Percentiles rank a stretch among this genome's conserved stretches.
These are phyloP conservation scores for Globisporangium solare DNA, from an alignment of 352 stramenopile genomes.

Conservation along the genomic window DNA sequence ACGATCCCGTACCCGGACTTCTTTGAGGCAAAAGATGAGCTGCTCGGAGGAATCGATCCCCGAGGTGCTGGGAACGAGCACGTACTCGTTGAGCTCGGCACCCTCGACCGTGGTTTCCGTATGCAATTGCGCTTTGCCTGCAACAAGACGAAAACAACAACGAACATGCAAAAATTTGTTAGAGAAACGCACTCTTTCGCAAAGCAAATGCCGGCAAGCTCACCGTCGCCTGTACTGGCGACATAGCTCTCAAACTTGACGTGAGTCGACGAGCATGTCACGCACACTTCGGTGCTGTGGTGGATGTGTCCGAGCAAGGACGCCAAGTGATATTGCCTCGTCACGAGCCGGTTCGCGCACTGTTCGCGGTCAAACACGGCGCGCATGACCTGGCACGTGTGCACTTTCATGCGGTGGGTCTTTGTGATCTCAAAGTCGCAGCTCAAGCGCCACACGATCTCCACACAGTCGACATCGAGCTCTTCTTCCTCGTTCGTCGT, in stretches of 20 bases:
- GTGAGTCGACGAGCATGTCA: slow-evolving; percentile 56
- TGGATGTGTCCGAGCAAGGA: slow-evolving; percentile 79
- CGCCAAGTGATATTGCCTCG: slow-evolving; percentile 67
- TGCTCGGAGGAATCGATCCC: slow-evolving; percentile 54
- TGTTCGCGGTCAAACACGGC: slow-evolving; percentile 62
- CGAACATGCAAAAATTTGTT: neutral
- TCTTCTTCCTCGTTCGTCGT: slow-evolving; percentile 24
- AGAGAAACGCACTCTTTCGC: neutral
- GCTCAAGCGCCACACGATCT: slow-evolving; percentile 60
- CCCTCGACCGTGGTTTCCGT: slow-evolving; percentile 80
- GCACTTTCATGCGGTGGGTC: slow-evolving; percentile 80
- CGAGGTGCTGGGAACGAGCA: slow-evolving; percentile 31
- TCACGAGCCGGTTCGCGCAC: slow-evolving; percentile 49
- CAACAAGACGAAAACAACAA: neutral
- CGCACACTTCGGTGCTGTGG: slow-evolving; percentile 70
- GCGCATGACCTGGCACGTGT: slow-evolving; percentile 72
- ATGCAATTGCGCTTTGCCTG: slow-evolving; percentile 69
- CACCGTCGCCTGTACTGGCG: slow-evolving; percentile 43
- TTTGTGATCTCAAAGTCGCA: slow-evolving; percentile 88
- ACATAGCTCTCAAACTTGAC: slow-evolving; percentile 84
- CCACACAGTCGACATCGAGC: slow-evolving; percentile 54
- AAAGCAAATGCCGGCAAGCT: slow-evolving; percentile 1
- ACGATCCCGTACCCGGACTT: slow-evolving; percentile 47
- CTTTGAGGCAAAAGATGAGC: slow-evolving; percentile 81
- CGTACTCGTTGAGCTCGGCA: slow-evolving; percentile 72